A percentile compares a stretch with the other conserved stretches of the same genome.
Evolutionary conservation across 164 flowering plant genomes (phyloP).

Genomic region (Kingdonia uniflora): DNA sequence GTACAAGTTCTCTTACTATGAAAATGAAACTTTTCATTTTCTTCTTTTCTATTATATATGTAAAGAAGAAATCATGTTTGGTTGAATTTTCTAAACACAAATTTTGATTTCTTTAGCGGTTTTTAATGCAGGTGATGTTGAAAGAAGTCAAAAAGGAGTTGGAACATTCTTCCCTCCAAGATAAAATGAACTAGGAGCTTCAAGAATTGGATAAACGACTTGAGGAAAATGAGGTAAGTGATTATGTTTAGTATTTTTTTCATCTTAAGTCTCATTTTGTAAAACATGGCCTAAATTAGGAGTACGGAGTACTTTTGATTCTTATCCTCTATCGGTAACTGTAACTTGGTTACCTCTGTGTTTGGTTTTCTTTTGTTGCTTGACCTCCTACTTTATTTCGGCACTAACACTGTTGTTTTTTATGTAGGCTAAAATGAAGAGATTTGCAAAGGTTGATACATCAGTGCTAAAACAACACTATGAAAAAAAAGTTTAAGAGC

Average conservation of each 20-base stretch:
- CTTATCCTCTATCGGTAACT: no score
- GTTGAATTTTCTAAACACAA: no score
- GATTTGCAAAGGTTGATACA: conserved; percentile 30
- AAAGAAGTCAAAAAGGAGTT: conserved; percentile 66
- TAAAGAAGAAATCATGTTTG: no score
- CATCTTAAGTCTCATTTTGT: no score
- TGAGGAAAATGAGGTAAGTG: conserved; percentile 82
- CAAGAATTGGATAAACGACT: conserved; percentile 76
- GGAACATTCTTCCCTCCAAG: conserved; percentile 82
- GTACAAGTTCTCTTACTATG: no score
- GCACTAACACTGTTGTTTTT: conserved; percentile 4
- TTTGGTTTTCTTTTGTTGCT: no score
- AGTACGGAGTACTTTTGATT: no score
- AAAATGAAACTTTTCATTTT: no score
- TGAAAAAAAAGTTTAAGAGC: conserved; percentile 84
- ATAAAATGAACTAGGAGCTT: conserved; percentile 71
- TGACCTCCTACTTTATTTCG: not conserved
- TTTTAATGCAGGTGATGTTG: conserved; percentile 43
- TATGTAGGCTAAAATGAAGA: conserved; percentile 5
- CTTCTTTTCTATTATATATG: no score
- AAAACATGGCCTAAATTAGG: no score
- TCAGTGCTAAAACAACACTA: conserved; percentile 83
- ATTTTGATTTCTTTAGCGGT: no score
- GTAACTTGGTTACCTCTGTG: no score
- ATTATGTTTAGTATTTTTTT: not conserved